phyloP scores from a whole-genome alignment of 495 filamentous ascomycete genomes.

The Parmelia sp. region DNA sequence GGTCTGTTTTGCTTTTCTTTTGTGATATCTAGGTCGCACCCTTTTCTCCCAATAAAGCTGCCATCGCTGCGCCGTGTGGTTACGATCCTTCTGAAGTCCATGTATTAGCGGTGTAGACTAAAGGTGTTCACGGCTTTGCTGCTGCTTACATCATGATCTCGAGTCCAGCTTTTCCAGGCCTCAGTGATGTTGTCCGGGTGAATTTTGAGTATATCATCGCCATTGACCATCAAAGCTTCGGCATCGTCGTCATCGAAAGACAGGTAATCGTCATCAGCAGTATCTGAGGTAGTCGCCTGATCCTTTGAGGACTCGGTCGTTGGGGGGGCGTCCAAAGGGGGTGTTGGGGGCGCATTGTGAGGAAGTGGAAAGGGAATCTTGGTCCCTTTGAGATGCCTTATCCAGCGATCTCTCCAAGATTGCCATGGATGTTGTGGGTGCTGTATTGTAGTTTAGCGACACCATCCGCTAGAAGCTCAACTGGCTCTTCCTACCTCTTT shows the following conservation, averaged over 20 bases:
- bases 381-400: constrained; percentile 48
- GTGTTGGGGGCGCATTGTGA: constrained; percentile 24
- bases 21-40: constrained; percentile 22
- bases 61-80: constrained; percentile 35
- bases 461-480: neutral
- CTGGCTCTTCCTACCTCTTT: constrained; percentile 37
- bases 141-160: constrained; percentile 20
- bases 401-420: constrained; percentile 64
- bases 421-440: constrained; percentile 61
- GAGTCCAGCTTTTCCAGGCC: constrained; percentile 24
- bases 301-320: neutral
- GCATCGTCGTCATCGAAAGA: constrained; percentile 22
- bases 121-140: neutral
- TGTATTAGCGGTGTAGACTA: constrained; percentile 16
- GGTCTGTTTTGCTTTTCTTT: constrained; percentile 11
- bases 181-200: constrained; percentile 20
- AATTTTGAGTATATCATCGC: constrained; percentile 23
- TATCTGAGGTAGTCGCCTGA: neutral
- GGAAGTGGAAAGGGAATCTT: constrained; percentile 35
- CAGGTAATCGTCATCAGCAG: neutral
- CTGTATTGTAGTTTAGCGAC: constrained; percentile 33
- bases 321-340: constrained; percentile 16
- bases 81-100: constrained; percentile 19
- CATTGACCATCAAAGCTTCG: constrained; percentile 19
- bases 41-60: constrained; percentile 28